These are phyloP conservation scores for Rosa lucieae DNA, from an alignment of 306 rosid species.

Conservation along the genomic window DNA sequence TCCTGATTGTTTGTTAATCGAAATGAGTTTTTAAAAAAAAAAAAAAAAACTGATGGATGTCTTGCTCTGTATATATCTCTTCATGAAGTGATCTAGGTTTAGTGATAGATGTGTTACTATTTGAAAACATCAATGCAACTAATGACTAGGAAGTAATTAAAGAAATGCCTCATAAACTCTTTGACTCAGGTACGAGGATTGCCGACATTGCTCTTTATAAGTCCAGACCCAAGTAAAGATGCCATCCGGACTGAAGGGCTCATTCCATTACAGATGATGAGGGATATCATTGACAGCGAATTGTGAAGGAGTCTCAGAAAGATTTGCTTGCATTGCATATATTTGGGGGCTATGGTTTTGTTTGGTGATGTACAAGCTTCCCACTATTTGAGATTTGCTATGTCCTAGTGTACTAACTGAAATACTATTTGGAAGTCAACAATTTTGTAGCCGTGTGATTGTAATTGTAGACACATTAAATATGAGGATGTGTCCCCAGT, in stretches of 20 bases:
- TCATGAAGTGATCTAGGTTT: background rate
- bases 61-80: constrained; percentile 6
- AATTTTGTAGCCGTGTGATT: constrained; percentile 32
- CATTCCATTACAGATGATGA: constrained; percentile 91
- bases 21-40: background rate
- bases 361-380: background rate
- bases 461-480: constrained; percentile 8
- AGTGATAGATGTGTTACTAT: background rate
- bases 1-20: background rate
- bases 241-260: constrained; percentile 92
- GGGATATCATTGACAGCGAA: constrained; percentile 74
- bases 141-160: background rate
- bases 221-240: constrained; percentile 82
- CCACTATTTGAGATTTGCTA: constrained; percentile 18
- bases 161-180: background rate
- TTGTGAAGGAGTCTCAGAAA: constrained; percentile 41
- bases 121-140: background rate
- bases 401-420: constrained; percentile 2
- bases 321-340: background rate
- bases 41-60: background rate
- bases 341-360: background rate
- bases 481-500: background rate
- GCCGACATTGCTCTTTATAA: constrained; percentile 75
- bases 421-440: constrained; percentile 20
- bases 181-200: constrained; percentile 73